Evolutionary conservation across 2,329 filamentous ascomycete genomes (phyloP), one percentile per base, ranked within the genome.

Genomic region (Scytalidium sp.): DNA sequence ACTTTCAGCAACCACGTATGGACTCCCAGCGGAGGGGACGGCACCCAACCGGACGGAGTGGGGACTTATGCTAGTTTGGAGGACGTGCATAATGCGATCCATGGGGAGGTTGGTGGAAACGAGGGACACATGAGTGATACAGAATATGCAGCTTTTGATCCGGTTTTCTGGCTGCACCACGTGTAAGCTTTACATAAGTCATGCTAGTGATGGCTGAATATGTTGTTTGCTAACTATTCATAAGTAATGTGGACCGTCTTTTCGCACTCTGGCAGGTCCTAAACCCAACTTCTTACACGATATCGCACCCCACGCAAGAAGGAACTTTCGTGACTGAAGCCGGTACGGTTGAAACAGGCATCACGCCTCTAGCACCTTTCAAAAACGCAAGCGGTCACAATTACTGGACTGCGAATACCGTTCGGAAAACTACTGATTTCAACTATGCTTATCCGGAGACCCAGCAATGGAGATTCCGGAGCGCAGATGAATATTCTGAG

Each of bases 191-290:
- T 19, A n/a, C n/a, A n/a, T n/a, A n/a, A n/a, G n/a, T 6, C 22
- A 8, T 17, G 13, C 36, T 13, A 49, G 47, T 39, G 20, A 43
- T 20, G 27, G 17, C 42, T 32, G 11, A 39, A 23, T 10, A 22
- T 19, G 45, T 46, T 53, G 50, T 50, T 44, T 15, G n/a, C n/a
- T n/a, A n/a, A n/a, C n/a, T n/a, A n/a, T n/a, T 15, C 17, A 45
- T 19, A 10, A 61, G 58, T 2, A 91, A 88, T 67, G 79, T 90
- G 7, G 90, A 95, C 61, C 81, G 90, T 2, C 67, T 88, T 22
- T 81, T 90, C 54, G 81, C 88, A 25, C 78, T 95, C 53, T 94
- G 88, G 88, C 88, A 94, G 69, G 73, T 77, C 1, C 67, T 94
- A 13, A 79, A 94, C 55, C 87, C 86, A 0, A 71, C 81, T 19